Evolutionary conservation across 306 rosid genomes (phyloP), one percentile per base, ranked within the genome.

Genomic region (Trifolium repens): DNA sequence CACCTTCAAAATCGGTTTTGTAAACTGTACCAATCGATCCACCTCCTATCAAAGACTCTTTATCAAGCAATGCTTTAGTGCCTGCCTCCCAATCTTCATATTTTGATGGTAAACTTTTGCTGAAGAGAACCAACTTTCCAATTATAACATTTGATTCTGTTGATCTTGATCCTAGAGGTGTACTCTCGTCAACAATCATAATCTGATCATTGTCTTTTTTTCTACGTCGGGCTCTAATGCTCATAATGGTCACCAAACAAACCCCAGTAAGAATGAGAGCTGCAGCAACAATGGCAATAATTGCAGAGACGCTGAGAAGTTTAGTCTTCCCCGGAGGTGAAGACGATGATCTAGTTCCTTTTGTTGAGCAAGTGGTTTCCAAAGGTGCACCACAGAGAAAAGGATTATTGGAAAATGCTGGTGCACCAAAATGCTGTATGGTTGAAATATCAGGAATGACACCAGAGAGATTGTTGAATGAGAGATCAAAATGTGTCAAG

Each of bases 31-130:
- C 99, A 15, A 96, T 88, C 0, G 97, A 89, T 73, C 99, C 99
- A 5, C 90, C 92, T 40, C 99, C 99, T 32, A 96, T 92, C 46
- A 90, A 37, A 54, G 96, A 88, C 79, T 96, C 99, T 82, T 96
- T 96, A 84, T 90, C 93, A 40, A 88, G 96, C 92, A 96, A 85
- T 44, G 99, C 93, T 84, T 87, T 92, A 59, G 96, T 96, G 74
- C 98, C 98, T 11, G 96, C 91, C 80, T 96, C 99, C 99, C 99
- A 96, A 77, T 96, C 99, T 90, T 96, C 99, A 59, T 96, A 96
- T 83, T 80, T 96, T 3, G 99, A 96, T 8, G 98, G 99, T 77
- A 96, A 87, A 74, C 84, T 92, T 83, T 92, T 90, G 88, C 99
- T 92, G 84, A 96, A 96, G 76, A 96, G 99, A 82, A 92, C 99